A percentile compares a stretch with the other conserved stretches of the same genome.
Conservation (phyloP, 495 filamentous ascomycete species). For the Cercophora newfieldiana region DNA sequence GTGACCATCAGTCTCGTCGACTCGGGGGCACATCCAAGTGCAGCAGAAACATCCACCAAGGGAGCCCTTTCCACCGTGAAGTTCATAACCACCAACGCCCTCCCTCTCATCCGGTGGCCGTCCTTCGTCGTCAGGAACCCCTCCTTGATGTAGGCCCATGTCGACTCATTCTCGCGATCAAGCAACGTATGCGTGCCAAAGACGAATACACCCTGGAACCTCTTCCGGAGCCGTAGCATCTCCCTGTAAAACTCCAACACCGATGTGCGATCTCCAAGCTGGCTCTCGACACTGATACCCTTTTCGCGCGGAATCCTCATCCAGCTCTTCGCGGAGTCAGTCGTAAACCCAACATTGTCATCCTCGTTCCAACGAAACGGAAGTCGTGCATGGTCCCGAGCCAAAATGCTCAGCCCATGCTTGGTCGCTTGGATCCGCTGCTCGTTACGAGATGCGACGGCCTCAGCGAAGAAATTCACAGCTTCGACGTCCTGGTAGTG, state of each 20-base stretch:
- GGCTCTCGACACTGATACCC: slow-evolving; percentile 52
- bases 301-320: slow-evolving; percentile 57
- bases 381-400: slow-evolving; percentile 57
- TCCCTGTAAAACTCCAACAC: slow-evolving; percentile 49
- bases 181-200: slow-evolving; percentile 47
- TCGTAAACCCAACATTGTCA: slow-evolving; percentile 29
- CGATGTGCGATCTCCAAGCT: slow-evolving; percentile 40
- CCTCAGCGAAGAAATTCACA: slow-evolving; percentile 59
- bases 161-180: slow-evolving; percentile 36
- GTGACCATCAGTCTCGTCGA: neutral
- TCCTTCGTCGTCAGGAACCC: neutral
- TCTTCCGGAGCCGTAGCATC: slow-evolving; percentile 43
- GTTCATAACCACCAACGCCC: neutral
- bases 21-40: neutral
- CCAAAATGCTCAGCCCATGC: slow-evolving; percentile 55
- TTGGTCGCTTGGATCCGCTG: slow-evolving; percentile 55
- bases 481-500: slow-evolving; percentile 74
- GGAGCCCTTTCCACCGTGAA: neutral
- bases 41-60: neutral
- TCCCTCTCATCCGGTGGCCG: neutral
- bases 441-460: slow-evolving; percentile 29
- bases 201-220: slow-evolving; percentile 44
- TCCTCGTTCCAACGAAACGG: slow-evolving; percentile 63
- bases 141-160: slow-evolving; percentile 47
- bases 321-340: slow-evolving; percentile 40